These are phyloP conservation scores for sorghum (Sorghum bicolor) DNA, from an alignment of 176 grass and related monocot genomes.

Conservation along the genomic window Sorghum_bicolor_NCBIv3 NC_012871.2:59714501-59715000, in stretches of 20 bases:
- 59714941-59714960: not conserved
- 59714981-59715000: not conserved
- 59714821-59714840: slow-evolving; percentile 66
- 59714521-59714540: not conserved
- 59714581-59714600: slow-evolving; percentile 87
- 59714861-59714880: slow-evolving; percentile 27
- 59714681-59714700: not conserved
- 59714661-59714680: slow-evolving; percentile 24
- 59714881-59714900: not conserved
- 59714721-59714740: slow-evolving; percentile 47
- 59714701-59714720: slow-evolving; percentile 19
- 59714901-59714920: slow-evolving; percentile 10
- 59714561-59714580: slow-evolving; percentile 64
- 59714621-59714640: slow-evolving; percentile 77
- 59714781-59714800: slow-evolving; percentile 66
- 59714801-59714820: slow-evolving; percentile 65
- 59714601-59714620: slow-evolving; percentile 80
- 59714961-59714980: not conserved
- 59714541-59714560: slow-evolving; percentile 57
- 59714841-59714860: slow-evolving; percentile 72
- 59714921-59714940: not conserved
- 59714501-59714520: not conserved
- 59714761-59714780: slow-evolving; percentile 90
- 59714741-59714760: slow-evolving; percentile 68
- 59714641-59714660: slow-evolving; percentile 55